phyloP scores from a whole-genome alignment of 305 asterid species.

The Solanum hybrid region DNA sequence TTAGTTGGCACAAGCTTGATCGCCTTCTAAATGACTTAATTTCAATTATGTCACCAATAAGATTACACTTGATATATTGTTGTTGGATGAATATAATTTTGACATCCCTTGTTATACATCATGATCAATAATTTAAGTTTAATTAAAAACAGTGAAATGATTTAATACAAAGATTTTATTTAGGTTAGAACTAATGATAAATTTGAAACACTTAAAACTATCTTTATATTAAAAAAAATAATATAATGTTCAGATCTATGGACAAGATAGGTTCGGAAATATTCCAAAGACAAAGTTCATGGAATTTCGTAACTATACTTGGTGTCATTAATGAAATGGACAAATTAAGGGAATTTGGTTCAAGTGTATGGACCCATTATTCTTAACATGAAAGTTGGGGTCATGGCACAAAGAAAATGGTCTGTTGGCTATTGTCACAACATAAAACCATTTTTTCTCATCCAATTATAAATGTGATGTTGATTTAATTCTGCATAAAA shows the following conservation, averaged over 20 bases:
- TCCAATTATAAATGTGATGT: neutral
- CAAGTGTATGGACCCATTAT: constrained; percentile 19
- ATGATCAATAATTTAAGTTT: neutral
- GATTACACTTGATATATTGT: too few species aligned
- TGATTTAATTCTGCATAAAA: neutral
- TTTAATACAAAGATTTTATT: neutral
- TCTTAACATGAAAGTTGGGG: constrained; percentile 16
- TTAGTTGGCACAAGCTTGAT: neutral
- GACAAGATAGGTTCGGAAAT: neutral
- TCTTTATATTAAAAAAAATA: neutral
- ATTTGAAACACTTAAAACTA: neutral
- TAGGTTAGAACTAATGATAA: neutral
- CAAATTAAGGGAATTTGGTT: constrained; percentile 13
- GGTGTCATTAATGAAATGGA: constrained; percentile 20
- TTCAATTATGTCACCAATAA: too few species aligned
- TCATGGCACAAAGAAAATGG: constrained; percentile 5
- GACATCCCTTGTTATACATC: neutral
- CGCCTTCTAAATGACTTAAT: neutral
- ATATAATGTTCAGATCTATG: neutral
- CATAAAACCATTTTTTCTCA: neutral
- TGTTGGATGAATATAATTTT: too few species aligned
- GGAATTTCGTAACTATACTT: neutral
- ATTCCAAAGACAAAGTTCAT: neutral
- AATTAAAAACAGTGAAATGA: neutral
- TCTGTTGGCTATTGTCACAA: neutral